phyloP scores from a whole-genome alignment of 73 alveolate genomes.

The Tetrahymena elliotti region DNA sequence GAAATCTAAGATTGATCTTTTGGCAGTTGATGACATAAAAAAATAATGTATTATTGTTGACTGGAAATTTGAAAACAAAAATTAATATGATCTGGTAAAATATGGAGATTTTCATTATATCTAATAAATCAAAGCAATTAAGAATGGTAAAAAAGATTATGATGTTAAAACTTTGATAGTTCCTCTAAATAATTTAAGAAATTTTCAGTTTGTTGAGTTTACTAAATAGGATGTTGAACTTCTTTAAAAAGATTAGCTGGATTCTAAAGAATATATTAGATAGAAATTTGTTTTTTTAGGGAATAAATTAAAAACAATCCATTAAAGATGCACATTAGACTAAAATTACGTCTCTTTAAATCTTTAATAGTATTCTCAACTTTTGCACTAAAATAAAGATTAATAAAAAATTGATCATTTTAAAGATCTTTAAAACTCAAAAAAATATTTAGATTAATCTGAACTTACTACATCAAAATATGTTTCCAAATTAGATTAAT shows the following conservation, averaged over 20 bases:
- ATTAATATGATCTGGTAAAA: not conserved
- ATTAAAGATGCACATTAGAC: not conserved
- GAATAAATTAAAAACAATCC: too few species aligned
- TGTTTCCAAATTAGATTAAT: not conserved
- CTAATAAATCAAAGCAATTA: not conserved
- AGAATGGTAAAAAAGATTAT: not conserved
- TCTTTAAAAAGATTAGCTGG: not conserved
- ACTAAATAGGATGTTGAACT: not conserved
- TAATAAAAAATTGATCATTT: too few species aligned
- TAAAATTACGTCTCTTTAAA: not conserved
- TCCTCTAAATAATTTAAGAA: not conserved
- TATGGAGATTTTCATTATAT: not conserved
- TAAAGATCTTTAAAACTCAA: too few species aligned
- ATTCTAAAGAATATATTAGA: too few species aligned
- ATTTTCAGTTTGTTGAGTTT: not conserved
- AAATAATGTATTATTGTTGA: not conserved
- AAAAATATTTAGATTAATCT: not conserved
- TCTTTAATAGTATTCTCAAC: not conserved
- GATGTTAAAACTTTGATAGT: not conserved
- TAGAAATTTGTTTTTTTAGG: too few species aligned
- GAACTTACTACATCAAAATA: not conserved
- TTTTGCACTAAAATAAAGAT: not conserved
- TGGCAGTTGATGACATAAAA: not conserved
- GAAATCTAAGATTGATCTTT: not conserved
- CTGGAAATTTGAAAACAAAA: not conserved